These are phyloP conservation scores for Pythium aristosporum DNA, from an alignment of 352 stramenopile species.

Conservation along the genomic window DNA sequence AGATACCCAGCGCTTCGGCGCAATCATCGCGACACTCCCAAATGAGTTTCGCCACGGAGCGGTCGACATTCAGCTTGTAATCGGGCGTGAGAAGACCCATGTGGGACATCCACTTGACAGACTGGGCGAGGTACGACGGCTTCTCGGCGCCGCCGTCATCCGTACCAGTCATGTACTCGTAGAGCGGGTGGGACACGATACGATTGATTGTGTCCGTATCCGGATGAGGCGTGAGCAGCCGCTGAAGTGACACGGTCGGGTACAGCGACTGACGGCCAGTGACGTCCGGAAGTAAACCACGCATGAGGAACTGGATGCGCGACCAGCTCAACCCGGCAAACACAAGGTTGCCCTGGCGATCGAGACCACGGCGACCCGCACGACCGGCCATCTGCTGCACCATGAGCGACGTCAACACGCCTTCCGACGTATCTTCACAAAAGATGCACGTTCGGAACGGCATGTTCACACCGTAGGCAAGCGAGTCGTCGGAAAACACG, in stretches of 20 bases:
- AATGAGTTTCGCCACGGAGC: conserved; percentile 74
- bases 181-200: conserved; percentile 81
- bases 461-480: conserved; percentile 99
- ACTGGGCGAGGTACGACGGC: conserved; percentile 85
- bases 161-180: conserved; percentile 63
- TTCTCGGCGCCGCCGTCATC: conserved; percentile 19
- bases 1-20: conserved; percentile 75
- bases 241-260: conserved; percentile 92
- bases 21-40: conserved; percentile 86
- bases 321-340: conserved; percentile 95
- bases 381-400: conserved; percentile 99
- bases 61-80: conserved; percentile 70
- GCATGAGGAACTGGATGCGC: conserved; percentile 97
- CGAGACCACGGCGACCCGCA: conserved; percentile 96
- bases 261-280: conserved; percentile 92
- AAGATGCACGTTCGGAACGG: conserved; percentile 98
- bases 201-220: conserved; percentile 89
- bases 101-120: conserved; percentile 90
- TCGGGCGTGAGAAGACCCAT: conserved; percentile 77
- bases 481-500: conserved; percentile 97
- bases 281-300: conserved; percentile 93
- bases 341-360: conserved; percentile 97
- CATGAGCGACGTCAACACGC: conserved; percentile 95
- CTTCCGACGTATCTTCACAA: conserved; percentile 95
- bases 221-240: conserved; percentile 90